These are phyloP conservation scores for Avena atlantica DNA, from an alignment of 176 grass and related monocot genomes.

Conservation along the genomic window DNA sequence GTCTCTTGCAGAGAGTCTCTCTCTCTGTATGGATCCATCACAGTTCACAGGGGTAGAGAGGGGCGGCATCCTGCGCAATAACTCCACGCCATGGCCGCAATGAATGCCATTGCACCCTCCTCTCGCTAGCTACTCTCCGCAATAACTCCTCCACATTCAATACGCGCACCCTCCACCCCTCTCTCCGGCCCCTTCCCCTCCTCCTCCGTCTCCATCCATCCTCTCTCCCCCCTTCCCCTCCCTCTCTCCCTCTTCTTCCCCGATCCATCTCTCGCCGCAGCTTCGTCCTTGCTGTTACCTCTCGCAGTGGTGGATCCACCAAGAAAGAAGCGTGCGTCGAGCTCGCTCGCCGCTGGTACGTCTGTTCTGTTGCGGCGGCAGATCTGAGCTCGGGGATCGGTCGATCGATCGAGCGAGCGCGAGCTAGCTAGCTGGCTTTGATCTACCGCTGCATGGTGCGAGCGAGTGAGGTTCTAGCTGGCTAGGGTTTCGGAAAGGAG, in stretches of 20 bases:
- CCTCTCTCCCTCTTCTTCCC: background rate
- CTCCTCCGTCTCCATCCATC: constrained; percentile 25
- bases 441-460: constrained; percentile 20
- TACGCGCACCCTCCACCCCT: constrained; percentile 54
- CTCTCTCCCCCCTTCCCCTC: background rate
- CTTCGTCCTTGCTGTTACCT: background rate
- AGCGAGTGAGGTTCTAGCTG: background rate
- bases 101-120: constrained; percentile 99
- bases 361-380: background rate
- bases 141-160: constrained; percentile 86
- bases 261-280: constrained; percentile 2
- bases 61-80: constrained; percentile 55
- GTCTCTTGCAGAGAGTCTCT: background rate
- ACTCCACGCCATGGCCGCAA: constrained; percentile 79
- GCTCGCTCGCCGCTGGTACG: background rate
- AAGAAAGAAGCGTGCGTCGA: background rate
- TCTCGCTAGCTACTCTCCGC: constrained; percentile 73
- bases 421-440: background rate
- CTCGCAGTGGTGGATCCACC: background rate
- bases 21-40: constrained; percentile 5
- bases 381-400: constrained; percentile 34
- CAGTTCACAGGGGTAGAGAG: constrained; percentile 18
- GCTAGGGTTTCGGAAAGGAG: constrained; percentile 36
- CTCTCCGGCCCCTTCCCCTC: constrained; percentile 33
- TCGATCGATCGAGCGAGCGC: background rate